Percentiles rank a stretch among this genome's conserved stretches.
phyloP scores from a whole-genome alignment of 768 basidiomycete species.

The Panaeolus papilionaceus region DNA sequence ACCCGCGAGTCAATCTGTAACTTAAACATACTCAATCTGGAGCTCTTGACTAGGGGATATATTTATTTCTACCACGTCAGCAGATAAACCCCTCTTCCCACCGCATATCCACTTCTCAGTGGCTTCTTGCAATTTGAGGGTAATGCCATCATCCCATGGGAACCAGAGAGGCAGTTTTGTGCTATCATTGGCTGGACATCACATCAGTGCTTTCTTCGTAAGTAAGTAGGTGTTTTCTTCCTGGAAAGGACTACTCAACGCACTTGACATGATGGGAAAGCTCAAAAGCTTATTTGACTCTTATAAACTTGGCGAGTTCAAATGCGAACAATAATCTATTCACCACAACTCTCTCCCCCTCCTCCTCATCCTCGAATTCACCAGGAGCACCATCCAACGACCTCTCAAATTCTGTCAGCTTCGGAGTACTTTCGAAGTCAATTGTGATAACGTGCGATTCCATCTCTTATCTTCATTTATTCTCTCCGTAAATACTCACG shows the following conservation, averaged over 20 bases:
- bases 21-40: neutral
- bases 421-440: neutral
- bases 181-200: neutral
- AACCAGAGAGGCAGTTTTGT: neutral
- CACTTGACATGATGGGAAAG: slow-evolving; percentile 7
- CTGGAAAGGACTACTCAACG: neutral
- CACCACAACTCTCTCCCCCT: neutral
- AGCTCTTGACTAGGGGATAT: neutral
- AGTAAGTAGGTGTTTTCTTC: neutral
- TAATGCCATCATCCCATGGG: slow-evolving; percentile 6
- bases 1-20: neutral
- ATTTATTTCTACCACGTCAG: neutral
- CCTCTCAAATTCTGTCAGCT: neutral
- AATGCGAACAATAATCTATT: neutral
- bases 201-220: neutral
- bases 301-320: neutral
- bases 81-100: neutral
- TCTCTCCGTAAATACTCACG: slow-evolving; percentile 1
- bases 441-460: slow-evolving; percentile 2
- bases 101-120: neutral
- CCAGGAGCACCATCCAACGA: neutral
- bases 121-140: neutral
- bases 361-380: neutral
- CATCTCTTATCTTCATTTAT: neutral
- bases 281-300: neutral